Evolutionary conservation across 768 basidiomycete species (phyloP).

Genomic region (Clitopilus passeckerianus): DNA sequence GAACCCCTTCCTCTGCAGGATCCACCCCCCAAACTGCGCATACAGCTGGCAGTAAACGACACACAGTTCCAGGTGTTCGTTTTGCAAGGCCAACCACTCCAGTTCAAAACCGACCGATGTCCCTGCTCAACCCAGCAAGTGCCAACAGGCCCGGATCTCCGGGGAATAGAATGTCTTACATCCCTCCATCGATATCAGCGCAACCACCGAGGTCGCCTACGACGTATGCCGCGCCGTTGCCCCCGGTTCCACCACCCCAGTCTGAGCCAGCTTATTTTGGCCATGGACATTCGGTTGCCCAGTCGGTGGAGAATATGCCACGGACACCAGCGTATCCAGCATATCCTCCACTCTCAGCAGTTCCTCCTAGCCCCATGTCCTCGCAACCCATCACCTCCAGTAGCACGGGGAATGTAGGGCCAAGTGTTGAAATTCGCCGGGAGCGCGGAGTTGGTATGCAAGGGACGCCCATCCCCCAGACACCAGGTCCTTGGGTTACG

Average conservation of each 20-base stretch:
- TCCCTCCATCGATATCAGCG: constrained; percentile 24
- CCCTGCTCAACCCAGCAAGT: constrained; percentile 15
- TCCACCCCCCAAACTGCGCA: constrained; percentile 28
- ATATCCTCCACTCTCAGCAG: constrained; percentile 43
- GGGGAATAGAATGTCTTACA: constrained; percentile 23
- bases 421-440: constrained; percentile 64
- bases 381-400: constrained; percentile 52
- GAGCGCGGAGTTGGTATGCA: constrained; percentile 41
- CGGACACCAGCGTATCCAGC: constrained; percentile 73
- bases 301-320: constrained; percentile 19
- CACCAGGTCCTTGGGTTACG: constrained; percentile 50
- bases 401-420: constrained; percentile 42
- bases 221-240: constrained; percentile 46
- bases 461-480: constrained; percentile 34
- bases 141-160: constrained; percentile 7
- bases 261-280: constrained; percentile 2
- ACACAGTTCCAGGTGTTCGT: constrained; percentile 38
- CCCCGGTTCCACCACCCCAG: constrained; percentile 19
- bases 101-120: constrained; percentile 15
- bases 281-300: not conserved
- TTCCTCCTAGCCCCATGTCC: constrained; percentile 48
- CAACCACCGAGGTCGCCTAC: constrained; percentile 46
- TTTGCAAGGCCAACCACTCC: constrained; percentile 19
- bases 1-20: constrained; percentile 9
- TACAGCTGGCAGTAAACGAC: constrained; percentile 55